phyloP scores from a whole-genome alignment of 768 basidiomycete genomes.

The Boletus insuetus region DNA sequence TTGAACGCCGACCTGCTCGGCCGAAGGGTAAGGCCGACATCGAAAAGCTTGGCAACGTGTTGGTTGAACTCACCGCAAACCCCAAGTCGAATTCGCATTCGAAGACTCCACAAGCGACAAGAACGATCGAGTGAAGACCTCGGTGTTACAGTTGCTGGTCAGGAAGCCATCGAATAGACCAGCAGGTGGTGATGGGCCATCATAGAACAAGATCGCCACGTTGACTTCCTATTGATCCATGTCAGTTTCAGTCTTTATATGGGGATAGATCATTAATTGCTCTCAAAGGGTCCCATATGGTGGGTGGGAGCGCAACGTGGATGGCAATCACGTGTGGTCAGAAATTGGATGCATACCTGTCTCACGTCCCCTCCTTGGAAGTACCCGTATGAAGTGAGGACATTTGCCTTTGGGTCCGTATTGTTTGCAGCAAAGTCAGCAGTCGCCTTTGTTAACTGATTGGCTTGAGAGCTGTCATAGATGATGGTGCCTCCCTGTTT shows the following conservation, averaged over 20 bases:
- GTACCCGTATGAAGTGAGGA: conserved; percentile 43
- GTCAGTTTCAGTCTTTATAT: conserved; percentile 6
- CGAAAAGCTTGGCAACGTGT: background rate
- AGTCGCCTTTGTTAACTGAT: conserved; percentile 24
- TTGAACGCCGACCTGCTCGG: conserved; percentile 21
- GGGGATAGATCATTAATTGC: background rate
- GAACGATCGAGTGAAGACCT: conserved; percentile 22
- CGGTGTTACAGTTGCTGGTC: conserved; percentile 6
- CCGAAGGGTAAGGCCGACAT: background rate
- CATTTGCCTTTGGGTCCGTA: conserved; percentile 25
- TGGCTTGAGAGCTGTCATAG: conserved; percentile 16
- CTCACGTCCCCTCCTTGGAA: conserved; percentile 29
- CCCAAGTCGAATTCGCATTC: conserved; percentile 13
- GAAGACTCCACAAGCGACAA: conserved; percentile 26
- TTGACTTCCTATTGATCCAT: conserved; percentile 7
- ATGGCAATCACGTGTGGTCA: conserved; percentile 1
- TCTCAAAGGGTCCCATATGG: background rate
- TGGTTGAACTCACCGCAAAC: conserved; percentile 22
- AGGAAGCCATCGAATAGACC: conserved; percentile 33
- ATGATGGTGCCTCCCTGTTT: conserved; percentile 48
- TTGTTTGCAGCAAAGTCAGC: conserved; percentile 22
- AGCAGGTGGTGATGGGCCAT: conserved; percentile 36
- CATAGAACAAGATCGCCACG: conserved; percentile 52
- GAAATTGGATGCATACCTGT: conserved; percentile 29
- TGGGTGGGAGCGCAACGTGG: background rate